Evolutionary conservation across 371 early-diverging fungal species (phyloP).

Genomic region (Rhizopus arrhizus): DNA sequence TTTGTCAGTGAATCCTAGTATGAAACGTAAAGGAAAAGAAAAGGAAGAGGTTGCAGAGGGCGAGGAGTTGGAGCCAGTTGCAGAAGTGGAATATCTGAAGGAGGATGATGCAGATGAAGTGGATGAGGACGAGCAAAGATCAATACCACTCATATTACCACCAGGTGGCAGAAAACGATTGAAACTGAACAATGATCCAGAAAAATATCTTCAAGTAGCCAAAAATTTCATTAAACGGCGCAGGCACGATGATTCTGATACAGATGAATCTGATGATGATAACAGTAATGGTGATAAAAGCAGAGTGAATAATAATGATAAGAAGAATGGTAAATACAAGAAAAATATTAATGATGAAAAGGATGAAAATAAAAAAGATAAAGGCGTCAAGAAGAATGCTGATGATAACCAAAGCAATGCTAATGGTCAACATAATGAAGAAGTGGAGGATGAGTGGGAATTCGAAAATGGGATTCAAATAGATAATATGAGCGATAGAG

Average conservation of each 20-base stretch:
- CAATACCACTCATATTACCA: not conserved
- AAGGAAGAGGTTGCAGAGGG: not conserved
- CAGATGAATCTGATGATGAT: constrained; percentile 11
- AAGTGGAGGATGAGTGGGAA: not conserved
- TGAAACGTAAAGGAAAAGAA: constrained; percentile 1
- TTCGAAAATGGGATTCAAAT: constrained; percentile 2
- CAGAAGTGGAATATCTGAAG: not conserved
- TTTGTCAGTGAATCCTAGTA: not conserved
- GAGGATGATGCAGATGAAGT: constrained; percentile 6
- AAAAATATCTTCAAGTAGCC: not conserved
- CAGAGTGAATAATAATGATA: not conserved
- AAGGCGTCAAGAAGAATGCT: too few species aligned
- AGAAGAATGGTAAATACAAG: too few species aligned
- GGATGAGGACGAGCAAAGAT: not conserved
- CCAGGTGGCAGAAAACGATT: not conserved
- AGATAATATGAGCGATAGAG: too few species aligned
- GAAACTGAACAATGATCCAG: not conserved
- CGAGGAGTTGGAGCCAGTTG: constrained; percentile 1
- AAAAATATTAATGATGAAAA: too few species aligned
- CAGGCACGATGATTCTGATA: constrained; percentile 3
- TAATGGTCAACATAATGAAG: too few species aligned
- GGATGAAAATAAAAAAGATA: too few species aligned
- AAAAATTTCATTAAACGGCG: not conserved
- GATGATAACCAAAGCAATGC: too few species aligned
- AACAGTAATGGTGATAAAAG: not conserved